Evolutionary conservation across 2,329 filamentous ascomycete species (phyloP).

Genomic region (Rutstroemia sp.): DNA sequence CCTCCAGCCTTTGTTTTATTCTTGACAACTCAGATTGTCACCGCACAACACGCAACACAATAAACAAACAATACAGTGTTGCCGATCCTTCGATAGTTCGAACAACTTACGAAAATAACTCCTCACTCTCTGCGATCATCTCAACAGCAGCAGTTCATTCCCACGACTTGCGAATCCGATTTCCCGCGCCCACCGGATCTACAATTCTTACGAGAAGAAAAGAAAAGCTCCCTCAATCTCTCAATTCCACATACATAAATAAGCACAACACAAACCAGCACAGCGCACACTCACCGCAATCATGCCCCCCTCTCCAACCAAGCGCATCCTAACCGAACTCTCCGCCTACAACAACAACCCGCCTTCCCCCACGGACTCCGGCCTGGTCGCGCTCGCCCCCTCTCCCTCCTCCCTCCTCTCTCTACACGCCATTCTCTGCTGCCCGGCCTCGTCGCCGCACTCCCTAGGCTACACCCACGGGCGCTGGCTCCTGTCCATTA

Average conservation of each 20-base stretch:
- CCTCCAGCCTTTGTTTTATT: too few species aligned
- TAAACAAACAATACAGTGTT: too few species aligned
- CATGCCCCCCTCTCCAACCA: slow-evolving; percentile 36
- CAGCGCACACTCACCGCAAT: background rate
- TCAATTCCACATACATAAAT: too few species aligned
- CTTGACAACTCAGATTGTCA: background rate
- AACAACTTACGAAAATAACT: too few species aligned
- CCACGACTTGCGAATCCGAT: too few species aligned
- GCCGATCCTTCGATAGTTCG: too few species aligned
- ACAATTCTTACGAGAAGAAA: too few species aligned
- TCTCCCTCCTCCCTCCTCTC: slow-evolving; percentile 43
- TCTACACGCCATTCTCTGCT: slow-evolving; percentile 45
- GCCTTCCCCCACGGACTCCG: slow-evolving; percentile 43
- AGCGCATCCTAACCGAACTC: slow-evolving; percentile 52
- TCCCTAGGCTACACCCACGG: slow-evolving; percentile 48
- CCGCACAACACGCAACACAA: background rate
- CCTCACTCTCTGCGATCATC: too few species aligned
- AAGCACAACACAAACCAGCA: background rate
- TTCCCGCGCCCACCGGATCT: too few species aligned
- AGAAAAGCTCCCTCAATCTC: too few species aligned
- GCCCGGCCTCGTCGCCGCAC: slow-evolving; percentile 47
- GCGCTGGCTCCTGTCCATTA: slow-evolving; percentile 74
- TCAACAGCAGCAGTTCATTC: too few species aligned
- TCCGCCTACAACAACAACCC: slow-evolving; percentile 32
- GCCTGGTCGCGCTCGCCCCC: slow-evolving; percentile 53